Evolutionary conservation across 805 yeast genomes (phyloP).

Genomic region (Candida loeiensis): DNA sequence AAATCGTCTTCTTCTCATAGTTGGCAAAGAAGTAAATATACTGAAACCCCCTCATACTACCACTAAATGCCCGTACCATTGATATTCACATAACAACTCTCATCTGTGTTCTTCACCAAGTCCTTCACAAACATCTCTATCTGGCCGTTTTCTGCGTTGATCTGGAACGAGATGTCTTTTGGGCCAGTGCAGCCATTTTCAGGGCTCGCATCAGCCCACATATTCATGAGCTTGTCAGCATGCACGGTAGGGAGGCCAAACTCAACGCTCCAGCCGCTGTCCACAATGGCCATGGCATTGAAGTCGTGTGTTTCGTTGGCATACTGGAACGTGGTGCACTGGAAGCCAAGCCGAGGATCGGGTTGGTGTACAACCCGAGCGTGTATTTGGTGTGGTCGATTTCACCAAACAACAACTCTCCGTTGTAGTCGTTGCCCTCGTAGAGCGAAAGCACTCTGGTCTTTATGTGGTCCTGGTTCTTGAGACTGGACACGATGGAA

Average conservation of each 20-base stretch:
- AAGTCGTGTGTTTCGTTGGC: background rate
- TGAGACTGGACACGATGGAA: conserved; percentile 64
- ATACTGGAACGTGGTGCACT: background rate
- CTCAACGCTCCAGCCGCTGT: background rate
- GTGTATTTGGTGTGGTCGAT: conserved; percentile 59
- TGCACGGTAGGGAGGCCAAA: background rate
- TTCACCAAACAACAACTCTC: conserved; percentile 56
- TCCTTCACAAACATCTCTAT: background rate
- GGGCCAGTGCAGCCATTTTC: background rate
- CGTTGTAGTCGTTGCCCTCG: background rate
- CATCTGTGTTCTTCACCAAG: background rate
- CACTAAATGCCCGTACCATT: background rate
- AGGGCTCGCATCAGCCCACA: background rate
- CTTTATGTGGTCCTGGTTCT: conserved; percentile 52
- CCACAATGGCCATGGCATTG: background rate
- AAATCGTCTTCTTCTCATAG: background rate
- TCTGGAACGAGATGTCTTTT: background rate
- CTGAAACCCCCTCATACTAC: background rate
- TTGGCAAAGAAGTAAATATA: background rate
- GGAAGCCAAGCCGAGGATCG: background rate
- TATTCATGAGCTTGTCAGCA: background rate
- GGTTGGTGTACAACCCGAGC: conserved; percentile 33
- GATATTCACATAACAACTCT: background rate
- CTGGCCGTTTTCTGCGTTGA: background rate
- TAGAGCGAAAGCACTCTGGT: conserved; percentile 41